Conservation (phyloP, 805 yeast species). For the Yarrowia sp. region DNA sequence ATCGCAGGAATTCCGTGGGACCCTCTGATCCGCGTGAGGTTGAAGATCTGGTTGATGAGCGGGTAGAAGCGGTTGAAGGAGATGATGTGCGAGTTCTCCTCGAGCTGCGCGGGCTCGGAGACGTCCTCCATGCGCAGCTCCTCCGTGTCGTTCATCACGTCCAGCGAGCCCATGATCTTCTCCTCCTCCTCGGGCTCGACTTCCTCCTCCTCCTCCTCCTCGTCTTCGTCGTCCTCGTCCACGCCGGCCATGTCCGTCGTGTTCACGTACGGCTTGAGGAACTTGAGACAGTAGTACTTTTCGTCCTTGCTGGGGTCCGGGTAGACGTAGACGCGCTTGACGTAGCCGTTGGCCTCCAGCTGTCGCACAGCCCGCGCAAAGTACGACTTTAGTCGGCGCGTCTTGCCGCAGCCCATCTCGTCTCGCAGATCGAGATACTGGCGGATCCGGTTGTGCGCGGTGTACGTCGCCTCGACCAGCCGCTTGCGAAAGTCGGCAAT, state of each 20-base stretch:
- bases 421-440: constrained; percentile 41
- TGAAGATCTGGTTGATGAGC: constrained; percentile 59
- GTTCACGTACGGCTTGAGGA: constrained; percentile 35
- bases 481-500: constrained; percentile 30
- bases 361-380: constrained; percentile 33
- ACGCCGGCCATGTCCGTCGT: constrained; percentile 37
- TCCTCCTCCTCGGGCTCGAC: constrained; percentile 35
- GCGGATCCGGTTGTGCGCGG: constrained; percentile 40
- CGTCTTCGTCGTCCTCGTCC: constrained; percentile 37
- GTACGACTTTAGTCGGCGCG: constrained; percentile 29
- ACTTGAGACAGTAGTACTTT: constrained; percentile 41
- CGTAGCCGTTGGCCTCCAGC: constrained; percentile 36
- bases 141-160: not conserved
- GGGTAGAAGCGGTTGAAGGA: constrained; percentile 58
- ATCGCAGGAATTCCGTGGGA: constrained; percentile 58
- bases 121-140: constrained; percentile 29
- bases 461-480: constrained; percentile 35
- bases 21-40: constrained; percentile 45
- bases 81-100: not conserved
- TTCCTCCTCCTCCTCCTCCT: constrained; percentile 32
- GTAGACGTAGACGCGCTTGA: constrained; percentile 38
- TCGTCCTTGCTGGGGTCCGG: constrained; percentile 30
- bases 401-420: constrained; percentile 43
- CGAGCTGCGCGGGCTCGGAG: not conserved
- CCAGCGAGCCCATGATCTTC: constrained; percentile 31